Evolutionary conservation across 2,329 filamentous ascomycete genomes (phyloP).

Genomic region (Microdochium bolleyi): DNA sequence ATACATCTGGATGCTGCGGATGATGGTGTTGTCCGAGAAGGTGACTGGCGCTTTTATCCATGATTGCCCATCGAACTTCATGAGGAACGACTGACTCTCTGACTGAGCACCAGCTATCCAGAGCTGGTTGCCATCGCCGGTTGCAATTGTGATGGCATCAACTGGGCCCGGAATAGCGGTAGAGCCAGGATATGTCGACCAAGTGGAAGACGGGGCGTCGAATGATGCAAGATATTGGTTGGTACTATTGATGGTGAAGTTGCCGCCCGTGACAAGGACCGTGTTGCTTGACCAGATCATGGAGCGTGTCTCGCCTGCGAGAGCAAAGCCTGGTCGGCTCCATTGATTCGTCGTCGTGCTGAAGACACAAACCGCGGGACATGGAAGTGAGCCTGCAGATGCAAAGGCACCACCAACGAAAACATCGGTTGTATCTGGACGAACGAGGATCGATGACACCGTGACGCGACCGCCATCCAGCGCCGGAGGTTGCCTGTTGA

Average conservation of each 20-base stretch:
- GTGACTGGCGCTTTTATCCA: slow-evolving; percentile 60
- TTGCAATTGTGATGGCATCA: slow-evolving; percentile 67
- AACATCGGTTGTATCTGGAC: slow-evolving; percentile 63
- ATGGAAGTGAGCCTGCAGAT: slow-evolving; percentile 75
- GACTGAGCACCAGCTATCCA: slow-evolving; percentile 71
- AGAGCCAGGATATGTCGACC: slow-evolving; percentile 56
- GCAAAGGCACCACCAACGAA: slow-evolving; percentile 83
- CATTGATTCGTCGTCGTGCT: slow-evolving; percentile 65
- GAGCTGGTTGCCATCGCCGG: slow-evolving; percentile 60
- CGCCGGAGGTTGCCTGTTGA: slow-evolving; percentile 65
- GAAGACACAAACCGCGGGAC: slow-evolving; percentile 75
- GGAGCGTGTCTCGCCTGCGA: slow-evolving; percentile 62
- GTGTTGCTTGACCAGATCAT: slow-evolving; percentile 71
- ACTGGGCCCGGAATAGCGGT: slow-evolving; percentile 71
- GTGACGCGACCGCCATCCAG: slow-evolving; percentile 61
- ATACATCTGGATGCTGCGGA: slow-evolving; percentile 79
- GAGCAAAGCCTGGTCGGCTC: slow-evolving; percentile 66
- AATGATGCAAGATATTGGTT: slow-evolving; percentile 63
- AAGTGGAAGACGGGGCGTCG: slow-evolving; percentile 58
- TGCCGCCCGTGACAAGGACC: slow-evolving; percentile 69
- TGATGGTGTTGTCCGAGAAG: slow-evolving; percentile 57
- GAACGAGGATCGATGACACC: slow-evolving; percentile 69
- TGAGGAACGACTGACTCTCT: slow-evolving; percentile 62
- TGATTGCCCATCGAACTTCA: slow-evolving; percentile 69
- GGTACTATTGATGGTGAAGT: slow-evolving; percentile 61